Conservation (phyloP, 2,329 filamentous ascomycete genomes). For the Pseudocercospora musae region DNA sequence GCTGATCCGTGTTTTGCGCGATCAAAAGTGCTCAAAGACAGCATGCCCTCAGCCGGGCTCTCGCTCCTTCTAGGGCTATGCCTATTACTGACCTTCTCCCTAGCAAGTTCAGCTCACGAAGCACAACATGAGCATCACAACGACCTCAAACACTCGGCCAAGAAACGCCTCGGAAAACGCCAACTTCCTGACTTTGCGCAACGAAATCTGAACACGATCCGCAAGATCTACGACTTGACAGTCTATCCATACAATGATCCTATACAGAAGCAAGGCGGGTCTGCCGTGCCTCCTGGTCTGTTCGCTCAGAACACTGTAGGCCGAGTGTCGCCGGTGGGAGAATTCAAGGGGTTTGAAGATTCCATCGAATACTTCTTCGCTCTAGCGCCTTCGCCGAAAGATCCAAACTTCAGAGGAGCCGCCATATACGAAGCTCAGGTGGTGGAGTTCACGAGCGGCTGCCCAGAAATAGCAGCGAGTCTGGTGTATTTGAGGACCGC, state of each 20-base stretch:
- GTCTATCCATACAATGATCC: constrained; percentile 39
- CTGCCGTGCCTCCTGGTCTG: constrained; percentile 39
- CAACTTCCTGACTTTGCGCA: constrained; percentile 11
- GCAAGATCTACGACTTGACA: constrained; percentile 10
- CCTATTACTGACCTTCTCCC: neutral
- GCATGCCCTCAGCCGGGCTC: neutral
- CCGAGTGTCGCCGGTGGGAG: constrained; percentile 43
- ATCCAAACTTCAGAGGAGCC: constrained; percentile 23
- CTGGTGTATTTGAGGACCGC: constrained; percentile 24
- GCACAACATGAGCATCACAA: neutral
- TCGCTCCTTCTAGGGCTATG: neutral
- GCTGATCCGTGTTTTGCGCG: neutral
- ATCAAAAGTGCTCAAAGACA: neutral
- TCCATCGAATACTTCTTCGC: constrained; percentile 48
- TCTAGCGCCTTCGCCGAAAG: constrained; percentile 36
- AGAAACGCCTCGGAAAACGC: constrained; percentile 2
- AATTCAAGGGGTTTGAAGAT: constrained; percentile 43
- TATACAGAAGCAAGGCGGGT: constrained; percentile 37
- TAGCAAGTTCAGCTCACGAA: neutral
- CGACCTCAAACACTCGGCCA: neutral
- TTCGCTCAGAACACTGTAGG: constrained; percentile 41
- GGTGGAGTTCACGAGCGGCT: constrained; percentile 22
- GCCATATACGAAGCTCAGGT: constrained; percentile 27
- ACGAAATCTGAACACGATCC: constrained; percentile 10
- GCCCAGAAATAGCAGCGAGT: constrained; percentile 21